phyloP scores from a whole-genome alignment of 306 rosid genomes.

The Begonia peltatifolia region DNA sequence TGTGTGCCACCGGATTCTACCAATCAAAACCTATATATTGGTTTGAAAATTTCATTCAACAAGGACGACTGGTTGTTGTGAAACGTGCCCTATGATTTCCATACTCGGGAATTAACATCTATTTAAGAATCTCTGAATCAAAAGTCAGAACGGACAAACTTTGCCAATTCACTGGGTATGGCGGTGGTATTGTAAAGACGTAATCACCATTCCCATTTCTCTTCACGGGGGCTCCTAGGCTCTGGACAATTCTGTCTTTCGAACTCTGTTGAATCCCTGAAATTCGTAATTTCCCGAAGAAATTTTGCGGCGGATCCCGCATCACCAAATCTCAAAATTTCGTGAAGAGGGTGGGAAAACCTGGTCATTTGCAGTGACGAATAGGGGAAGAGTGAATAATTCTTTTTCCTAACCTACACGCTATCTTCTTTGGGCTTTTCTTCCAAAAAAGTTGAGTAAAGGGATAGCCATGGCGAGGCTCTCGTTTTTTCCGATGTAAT shows the following conservation, averaged over 20 bases:
- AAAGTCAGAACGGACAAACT: not conserved
- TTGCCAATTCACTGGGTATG: slow-evolving; percentile 1
- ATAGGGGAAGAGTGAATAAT: not conserved
- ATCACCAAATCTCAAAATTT: not conserved
- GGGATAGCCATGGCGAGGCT: no score
- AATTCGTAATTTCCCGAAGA: no score
- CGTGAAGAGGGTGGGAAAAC: slow-evolving; percentile 2
- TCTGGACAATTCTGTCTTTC: slow-evolving; percentile 1
- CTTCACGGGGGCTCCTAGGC: not conserved
- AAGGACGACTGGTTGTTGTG: no score
- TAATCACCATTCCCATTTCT: not conserved
- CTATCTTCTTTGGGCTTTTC: no score
- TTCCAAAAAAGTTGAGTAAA: no score
- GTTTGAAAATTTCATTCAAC: no score
- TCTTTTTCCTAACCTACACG: no score
- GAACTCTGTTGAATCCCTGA: no score
- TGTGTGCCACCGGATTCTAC: no score
- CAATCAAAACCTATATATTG: no score
- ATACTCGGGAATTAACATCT: not conserved
- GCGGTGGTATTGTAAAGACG: not conserved
- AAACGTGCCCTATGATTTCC: no score
- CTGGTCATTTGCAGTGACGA: not conserved
- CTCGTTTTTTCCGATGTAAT: no score
- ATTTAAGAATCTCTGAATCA: not conserved
- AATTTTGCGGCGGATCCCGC: slow-evolving; percentile 6